Conservation (phyloP, 306 rosid genomes). For the Corylus avellana region DNA sequence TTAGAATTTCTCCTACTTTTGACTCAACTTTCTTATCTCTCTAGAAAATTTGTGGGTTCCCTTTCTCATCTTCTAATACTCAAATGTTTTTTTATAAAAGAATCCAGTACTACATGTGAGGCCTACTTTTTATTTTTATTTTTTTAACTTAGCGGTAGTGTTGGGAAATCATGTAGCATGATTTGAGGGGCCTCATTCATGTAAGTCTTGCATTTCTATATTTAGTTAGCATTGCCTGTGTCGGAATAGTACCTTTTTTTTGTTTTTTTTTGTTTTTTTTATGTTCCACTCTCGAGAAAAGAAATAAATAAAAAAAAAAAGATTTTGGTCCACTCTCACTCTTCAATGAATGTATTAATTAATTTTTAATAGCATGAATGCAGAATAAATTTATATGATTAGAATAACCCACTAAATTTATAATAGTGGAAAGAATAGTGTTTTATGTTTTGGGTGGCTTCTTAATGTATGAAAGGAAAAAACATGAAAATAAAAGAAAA, state of each 20-base stretch:
- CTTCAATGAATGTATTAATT: no score
- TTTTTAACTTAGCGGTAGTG: not conserved
- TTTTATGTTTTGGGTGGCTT: no score
- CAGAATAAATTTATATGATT: no score
- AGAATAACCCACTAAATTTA: no score
- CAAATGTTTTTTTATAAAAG: not conserved
- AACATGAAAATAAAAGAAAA: no score
- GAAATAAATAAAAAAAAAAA: no score
- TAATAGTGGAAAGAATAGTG: no score
- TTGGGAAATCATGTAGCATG: conserved; percentile 14
- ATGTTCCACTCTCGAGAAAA: no score
- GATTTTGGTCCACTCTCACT: no score
- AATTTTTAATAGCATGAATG: no score
- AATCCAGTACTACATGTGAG: not conserved
- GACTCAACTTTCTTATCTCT: conserved; percentile 53
- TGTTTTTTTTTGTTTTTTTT: not conserved
- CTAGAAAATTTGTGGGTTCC: conserved; percentile 41
- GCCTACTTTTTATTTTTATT: not conserved
- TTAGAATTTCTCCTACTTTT: conserved; percentile 47
- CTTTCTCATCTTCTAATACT: conserved; percentile 32
- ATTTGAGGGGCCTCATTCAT: conserved; percentile 36
- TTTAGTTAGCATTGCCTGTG: conserved; percentile 22
- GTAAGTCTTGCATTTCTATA: conserved; percentile 33
- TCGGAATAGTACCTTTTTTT: not conserved
- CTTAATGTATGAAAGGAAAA: no score